These are phyloP conservation scores for Dioscorea cayenensis DNA, from an alignment of 116 monocot species.

Conservation along the genomic window DNA sequence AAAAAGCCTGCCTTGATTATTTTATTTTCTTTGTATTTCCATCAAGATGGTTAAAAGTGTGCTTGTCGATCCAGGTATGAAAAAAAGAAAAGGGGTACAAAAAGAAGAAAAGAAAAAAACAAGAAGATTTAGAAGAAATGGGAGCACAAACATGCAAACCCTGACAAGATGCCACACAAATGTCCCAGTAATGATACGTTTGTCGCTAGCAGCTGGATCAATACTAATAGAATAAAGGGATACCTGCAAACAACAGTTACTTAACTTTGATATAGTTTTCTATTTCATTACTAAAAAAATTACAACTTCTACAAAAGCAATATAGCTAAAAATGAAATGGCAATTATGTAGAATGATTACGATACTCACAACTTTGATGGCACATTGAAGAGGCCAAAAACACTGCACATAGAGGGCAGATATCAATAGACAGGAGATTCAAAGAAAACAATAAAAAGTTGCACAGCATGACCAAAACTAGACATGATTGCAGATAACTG, in stretches of 20 bases:
- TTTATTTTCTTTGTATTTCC: too few species aligned
- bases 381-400: conserved; percentile 96
- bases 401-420: conserved; percentile 43
- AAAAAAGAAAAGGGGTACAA: background rate
- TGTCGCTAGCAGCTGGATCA: conserved; percentile 78
- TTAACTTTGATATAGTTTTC: background rate
- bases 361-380: conserved; percentile 74
- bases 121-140: conserved; percentile 2
- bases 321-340: background rate
- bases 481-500: too few species aligned
- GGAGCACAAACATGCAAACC: conserved; percentile 87
- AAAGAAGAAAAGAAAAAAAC: background rate
- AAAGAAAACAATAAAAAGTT: too few species aligned
- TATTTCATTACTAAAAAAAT: too few species aligned
- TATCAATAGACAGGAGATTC: background rate
- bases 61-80: background rate
- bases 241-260: conserved; percentile 41
- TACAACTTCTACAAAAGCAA: too few species aligned
- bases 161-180: conserved; percentile 94
- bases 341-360: background rate
- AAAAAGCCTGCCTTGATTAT: conserved; percentile 1
- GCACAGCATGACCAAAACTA: too few species aligned
- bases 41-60: too few species aligned
- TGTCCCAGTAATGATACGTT: conserved; percentile 93
- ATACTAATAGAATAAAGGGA: conserved; percentile 78